Evolutionary conservation across 257 asterid species (phyloP), one percentile per base, ranked within the genome.

Genomic region (Eustoma russellianum): DNA sequence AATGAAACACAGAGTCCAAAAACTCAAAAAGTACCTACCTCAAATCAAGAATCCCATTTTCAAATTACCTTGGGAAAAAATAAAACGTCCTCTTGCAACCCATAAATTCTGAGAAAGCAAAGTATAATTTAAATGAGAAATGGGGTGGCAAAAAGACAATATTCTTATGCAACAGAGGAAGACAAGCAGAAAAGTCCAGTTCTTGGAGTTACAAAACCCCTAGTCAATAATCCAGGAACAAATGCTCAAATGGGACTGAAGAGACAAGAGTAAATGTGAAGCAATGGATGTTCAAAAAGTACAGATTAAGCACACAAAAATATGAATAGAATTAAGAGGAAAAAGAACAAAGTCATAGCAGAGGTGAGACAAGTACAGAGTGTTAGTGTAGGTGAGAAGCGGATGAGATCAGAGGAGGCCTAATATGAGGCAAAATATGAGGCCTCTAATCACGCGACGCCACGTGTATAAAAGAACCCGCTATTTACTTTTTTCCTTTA

Each of bases 251-350:
- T 53, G 63, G 62, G 63, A 45, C 57, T 47, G 57, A 48, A 53
- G 73, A 62, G 83, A 77, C 78, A 75, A 51, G 84, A 71, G 84
- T 81, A 72, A 63, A 53, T 45, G 77, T 17, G 83, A 83, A 79
- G 86, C 73, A 77, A 75, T 64, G 48, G 66, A 46, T 47, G 30
- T 48, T 53, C 50, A 38, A 14, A 59, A 33, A 59, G 63, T 55
- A 63, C 59, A 47, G 41, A 53, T 41, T 60, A 67, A 46, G 63
- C 63, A 69, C 70, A 64, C 50, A 64, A 51, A 60, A 59, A 70
- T 56, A 53, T 53, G 64, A 43, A 56, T 66, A 70, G 38, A 47
- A 45, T 49, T 49, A 62, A 50, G 52, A 40, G 41, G 41, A 55
- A 18, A 60, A 62, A 24, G n/a, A 60, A 53, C 50, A 69, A 52